Conservation (phyloP, 176 grass and related monocot genomes). For the Oryza longistaminata region DNA sequence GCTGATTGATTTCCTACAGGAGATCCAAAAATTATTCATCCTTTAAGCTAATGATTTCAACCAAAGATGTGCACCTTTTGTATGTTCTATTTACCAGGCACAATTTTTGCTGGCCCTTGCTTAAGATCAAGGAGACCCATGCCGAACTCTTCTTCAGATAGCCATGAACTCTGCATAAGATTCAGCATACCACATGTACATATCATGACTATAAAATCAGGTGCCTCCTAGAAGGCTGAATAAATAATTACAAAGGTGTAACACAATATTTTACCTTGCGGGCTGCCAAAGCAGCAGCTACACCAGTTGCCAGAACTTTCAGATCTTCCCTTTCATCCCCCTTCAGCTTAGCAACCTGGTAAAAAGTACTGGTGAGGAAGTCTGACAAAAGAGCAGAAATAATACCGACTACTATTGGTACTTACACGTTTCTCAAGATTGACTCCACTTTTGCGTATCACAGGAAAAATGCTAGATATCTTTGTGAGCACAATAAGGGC, state of each 20-base stretch:
- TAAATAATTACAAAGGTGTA: constrained; percentile 1
- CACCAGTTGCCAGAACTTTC: constrained; percentile 93
- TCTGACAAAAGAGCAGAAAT: constrained; percentile 16
- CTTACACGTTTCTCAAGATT: constrained; percentile 90
- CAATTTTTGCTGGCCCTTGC: constrained; percentile 59
- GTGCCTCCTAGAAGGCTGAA: not conserved
- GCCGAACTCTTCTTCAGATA: constrained; percentile 97
- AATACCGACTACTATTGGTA: not conserved
- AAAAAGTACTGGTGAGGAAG: constrained; percentile 33
- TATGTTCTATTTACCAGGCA: constrained; percentile 56
- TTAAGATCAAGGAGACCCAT: constrained; percentile 90
- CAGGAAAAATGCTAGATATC: constrained; percentile 90
- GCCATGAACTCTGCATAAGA: constrained; percentile 84
- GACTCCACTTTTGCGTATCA: constrained; percentile 80
- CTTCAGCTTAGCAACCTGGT: constrained; percentile 88
- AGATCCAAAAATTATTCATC: constrained; percentile 36
- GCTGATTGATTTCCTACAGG: constrained; percentile 60
- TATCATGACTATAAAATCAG: constrained; percentile 19
- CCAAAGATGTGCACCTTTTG: constrained; percentile 6
- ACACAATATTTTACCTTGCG: constrained; percentile 66
- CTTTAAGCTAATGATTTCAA: not conserved
- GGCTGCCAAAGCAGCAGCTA: constrained; percentile 91
- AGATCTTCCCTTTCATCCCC: constrained; percentile 94
- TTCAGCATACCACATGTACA: not conserved
- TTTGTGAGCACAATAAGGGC: constrained; percentile 94